Conservation (phyloP, 2,329 filamentous ascomycete species). For the Fusarium euwallaceae region DNA sequence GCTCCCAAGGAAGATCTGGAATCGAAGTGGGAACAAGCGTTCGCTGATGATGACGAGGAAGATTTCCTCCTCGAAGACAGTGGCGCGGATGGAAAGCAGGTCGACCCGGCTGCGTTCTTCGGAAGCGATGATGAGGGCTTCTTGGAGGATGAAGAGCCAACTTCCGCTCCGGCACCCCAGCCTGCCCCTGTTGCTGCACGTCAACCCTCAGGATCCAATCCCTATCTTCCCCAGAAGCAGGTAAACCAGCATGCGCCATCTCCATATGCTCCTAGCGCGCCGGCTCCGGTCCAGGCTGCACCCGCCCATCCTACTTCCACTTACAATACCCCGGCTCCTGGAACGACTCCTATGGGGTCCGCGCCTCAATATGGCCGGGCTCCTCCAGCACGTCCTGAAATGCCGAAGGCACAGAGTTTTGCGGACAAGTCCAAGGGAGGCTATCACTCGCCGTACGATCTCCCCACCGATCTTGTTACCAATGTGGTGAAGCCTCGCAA, state of each 20-base stretch:
- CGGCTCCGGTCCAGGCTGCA: constrained; percentile 6
- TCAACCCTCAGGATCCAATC: constrained; percentile 35
- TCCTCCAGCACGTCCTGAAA: constrained; percentile 57
- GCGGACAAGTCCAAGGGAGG: constrained; percentile 90
- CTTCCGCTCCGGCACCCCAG: constrained; percentile 20
- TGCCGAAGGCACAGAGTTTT: constrained; percentile 82
- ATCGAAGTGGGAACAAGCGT: constrained; percentile 85
- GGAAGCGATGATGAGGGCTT: constrained; percentile 90
- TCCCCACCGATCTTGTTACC: constrained; percentile 83
- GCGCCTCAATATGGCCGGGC: constrained; percentile 54
- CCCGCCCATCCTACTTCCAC: constrained; percentile 29
- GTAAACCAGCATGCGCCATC: constrained; percentile 32
- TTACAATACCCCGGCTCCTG: constrained; percentile 44
- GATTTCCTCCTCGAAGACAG: constrained; percentile 73
- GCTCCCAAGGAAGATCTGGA: constrained; percentile 74
- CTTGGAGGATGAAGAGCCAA: constrained; percentile 72
- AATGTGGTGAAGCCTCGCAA: constrained; percentile 74
- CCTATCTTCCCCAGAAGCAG: constrained; percentile 46
- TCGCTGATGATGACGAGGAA: constrained; percentile 81
- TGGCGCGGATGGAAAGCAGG: constrained; percentile 55
- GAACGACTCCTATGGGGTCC: constrained; percentile 38
- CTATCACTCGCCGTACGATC: constrained; percentile 94
- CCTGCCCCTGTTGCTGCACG: constrained; percentile 14
- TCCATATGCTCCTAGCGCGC: constrained; percentile 40
- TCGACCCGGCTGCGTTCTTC: constrained; percentile 76